Evolutionary conservation across 2,329 filamentous ascomycete genomes (phyloP).

Genomic region (Amauroascus niger): DNA sequence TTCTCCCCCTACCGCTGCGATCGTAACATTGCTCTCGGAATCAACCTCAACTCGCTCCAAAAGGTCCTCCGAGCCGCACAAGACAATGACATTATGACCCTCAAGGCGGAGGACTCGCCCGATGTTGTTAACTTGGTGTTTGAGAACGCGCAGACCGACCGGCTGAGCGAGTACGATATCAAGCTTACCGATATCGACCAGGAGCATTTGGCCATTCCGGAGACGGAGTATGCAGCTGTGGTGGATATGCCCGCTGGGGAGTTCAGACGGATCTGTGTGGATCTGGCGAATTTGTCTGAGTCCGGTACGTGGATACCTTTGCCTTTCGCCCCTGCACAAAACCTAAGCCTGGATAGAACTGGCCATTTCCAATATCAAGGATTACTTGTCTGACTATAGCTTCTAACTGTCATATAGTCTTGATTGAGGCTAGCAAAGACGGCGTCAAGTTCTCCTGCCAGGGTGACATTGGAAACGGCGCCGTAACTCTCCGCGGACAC

Average conservation of each 20-base stretch:
- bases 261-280: constrained; percentile 90
- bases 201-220: constrained; percentile 95
- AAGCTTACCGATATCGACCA: constrained; percentile 99
- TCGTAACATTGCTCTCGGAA: constrained; percentile 94
- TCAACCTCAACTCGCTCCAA: constrained; percentile 92
- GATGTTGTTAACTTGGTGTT: constrained; percentile 94
- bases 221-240: constrained; percentile 94
- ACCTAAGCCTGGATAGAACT: no score
- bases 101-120: constrained; percentile 95
- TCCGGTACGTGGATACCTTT: constrained; percentile 67
- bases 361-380: no score
- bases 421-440: constrained; percentile 93
- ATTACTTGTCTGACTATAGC: neutral
- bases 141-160: constrained; percentile 78
- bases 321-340: neutral
- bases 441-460: constrained; percentile 89
- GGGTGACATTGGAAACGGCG: constrained; percentile 92
- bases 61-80: constrained; percentile 94
- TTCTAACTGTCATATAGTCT: constrained; percentile 47
- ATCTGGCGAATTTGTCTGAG: constrained; percentile 85
- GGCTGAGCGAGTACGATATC: constrained; percentile 97
- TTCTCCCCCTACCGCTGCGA: constrained; percentile 97
- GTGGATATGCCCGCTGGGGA: constrained; percentile 80
- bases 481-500: constrained; percentile 83
- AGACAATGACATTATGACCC: constrained; percentile 85